Evolutionary conservation across 176 grass and related monocot species (phyloP), one percentile per base, ranked within the genome.

Genomic region (Phoenix dactylifera): DNA sequence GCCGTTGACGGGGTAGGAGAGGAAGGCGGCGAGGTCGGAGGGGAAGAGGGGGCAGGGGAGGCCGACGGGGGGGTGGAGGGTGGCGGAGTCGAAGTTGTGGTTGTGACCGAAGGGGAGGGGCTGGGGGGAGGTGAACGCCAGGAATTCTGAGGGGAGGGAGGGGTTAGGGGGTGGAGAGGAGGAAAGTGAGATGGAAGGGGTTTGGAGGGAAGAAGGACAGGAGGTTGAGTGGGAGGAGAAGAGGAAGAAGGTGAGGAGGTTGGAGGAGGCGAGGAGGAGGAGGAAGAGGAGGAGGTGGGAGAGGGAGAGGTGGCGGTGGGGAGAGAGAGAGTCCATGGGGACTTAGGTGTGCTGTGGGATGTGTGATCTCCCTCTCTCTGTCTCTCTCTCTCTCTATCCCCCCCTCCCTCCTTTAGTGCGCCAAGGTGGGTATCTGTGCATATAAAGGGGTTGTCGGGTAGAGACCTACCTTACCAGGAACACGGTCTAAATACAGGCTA

Each of bases 41-140:
- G 64, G 60, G 24, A 68, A 81, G 52, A 75, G 78, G 14, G 68
- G 59, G 24, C 78, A 81, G 25, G 78, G 70, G 5, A 69, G 51
- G 28, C 71, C 78, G 18, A 63, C 54, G 25, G 78, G 78, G 1
- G 71, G 78, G 18, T 68, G 44, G 51, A 75, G 51, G n/a, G 56
- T 16, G 22, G 57, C 25, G 23, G 78, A 81, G 51, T 62, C 78
- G 35, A 74, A 24, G 65, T 53, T 69, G 22, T 1, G 78, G 57
- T 81, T 81, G 57, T 70, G 71, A n/a, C 78, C 78, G 29, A 81
- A 75, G 24, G 78, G 78, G 32, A 81, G 72, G 30, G 64, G 51
- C 30, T 81, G 71, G 5, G 78, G 57, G 29, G 58, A 72, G 52
- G 78, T 81, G 78, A 75, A 81, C 18, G 65, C 57, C 9, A 64